Evolutionary conservation across 352 stramenopile species (phyloP), one percentile per base, ranked within the genome.

Genomic region (Globisporangium yorkense): DNA sequence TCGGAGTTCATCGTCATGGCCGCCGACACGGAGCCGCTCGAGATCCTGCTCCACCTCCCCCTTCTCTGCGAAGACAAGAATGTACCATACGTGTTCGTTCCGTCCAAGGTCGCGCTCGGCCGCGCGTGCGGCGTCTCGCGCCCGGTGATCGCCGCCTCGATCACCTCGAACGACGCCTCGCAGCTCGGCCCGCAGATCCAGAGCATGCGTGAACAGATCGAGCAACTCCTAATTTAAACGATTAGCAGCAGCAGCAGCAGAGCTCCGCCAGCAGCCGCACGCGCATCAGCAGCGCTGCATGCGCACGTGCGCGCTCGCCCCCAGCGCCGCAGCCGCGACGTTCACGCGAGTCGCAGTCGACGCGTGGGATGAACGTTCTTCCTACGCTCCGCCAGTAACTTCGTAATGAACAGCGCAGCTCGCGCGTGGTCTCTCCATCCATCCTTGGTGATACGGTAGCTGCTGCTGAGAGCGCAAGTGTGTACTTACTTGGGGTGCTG

Each of bases 1-100:
- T 97, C 91, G 53, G 97, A 99, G 82, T 98, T 99, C 70, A 99
- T 99, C 73, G 90, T 99, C 72, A 98, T 99, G 96, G 90, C 97
- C 41, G 97, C 97, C 33, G 98, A 99, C 84, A 97, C 98, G 21
- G 97, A 99, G 78, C 98, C 98, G 7, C 92, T 99, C 63, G 98
- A 99, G 75, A 99, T 99, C 80, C 80, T 99, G 61, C 88, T 99
- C 46, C 97, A 99, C 84, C 84, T 99, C 59, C 98, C 98, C 40
- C 80, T 99, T 47, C 77, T 99, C 53, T 99, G 96, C 73, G 96
- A 99, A 86, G 96, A 99, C 84, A 99, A 99, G 77, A 94, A 93
- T 87, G 84, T 96, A 77, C 84, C 85, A 74, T 95, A 94, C 69
- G 84, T 94, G 69, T 93, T 96, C 68, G 84, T 93, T 49, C 96